Evolutionary conservation across 2,329 filamentous ascomycete genomes (phyloP).

Genomic region (Whalleya microplaca): DNA sequence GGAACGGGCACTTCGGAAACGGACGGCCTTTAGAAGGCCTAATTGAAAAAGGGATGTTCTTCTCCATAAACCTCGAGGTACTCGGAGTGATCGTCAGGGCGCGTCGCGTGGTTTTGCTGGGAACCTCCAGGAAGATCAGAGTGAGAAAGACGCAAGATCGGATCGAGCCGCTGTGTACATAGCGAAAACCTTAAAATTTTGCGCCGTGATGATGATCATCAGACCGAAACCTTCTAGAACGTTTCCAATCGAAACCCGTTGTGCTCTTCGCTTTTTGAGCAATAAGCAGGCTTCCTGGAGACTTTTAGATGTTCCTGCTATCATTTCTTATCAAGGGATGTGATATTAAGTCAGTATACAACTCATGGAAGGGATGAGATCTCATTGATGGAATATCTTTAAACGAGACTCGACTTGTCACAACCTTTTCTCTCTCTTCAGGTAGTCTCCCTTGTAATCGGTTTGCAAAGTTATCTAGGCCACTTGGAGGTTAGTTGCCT

Average conservation of each 20-base stretch:
- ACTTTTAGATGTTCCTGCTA: no score
- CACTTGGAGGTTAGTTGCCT: no score
- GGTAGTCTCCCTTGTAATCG: no score
- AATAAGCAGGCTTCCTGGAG: neutral
- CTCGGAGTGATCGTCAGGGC: slow-evolving; percentile 22
- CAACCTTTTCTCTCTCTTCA: no score
- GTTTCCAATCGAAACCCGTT: neutral
- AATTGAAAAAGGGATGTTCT: neutral
- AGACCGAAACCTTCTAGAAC: neutral
- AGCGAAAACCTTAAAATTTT: neutral
- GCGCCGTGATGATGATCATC: neutral
- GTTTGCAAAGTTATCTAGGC: no score
- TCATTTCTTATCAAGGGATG: no score
- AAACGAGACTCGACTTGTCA: no score
- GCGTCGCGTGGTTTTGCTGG: slow-evolving; percentile 13
- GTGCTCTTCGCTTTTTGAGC: neutral
- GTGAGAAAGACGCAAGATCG: slow-evolving; percentile 2
- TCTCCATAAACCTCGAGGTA: neutral
- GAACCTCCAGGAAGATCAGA: slow-evolving; percentile 1
- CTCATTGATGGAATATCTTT: no score
- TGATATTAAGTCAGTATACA: no score
- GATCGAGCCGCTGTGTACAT: neutral
- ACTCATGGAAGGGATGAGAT: no score
- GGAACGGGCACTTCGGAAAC: neutral
- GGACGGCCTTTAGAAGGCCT: neutral